A percentile compares a stretch with the other conserved stretches of the same genome.
phyloP scores from a whole-genome alignment of 2,329 filamentous ascomycete species.

The Cytospora schulzeri region DNA sequence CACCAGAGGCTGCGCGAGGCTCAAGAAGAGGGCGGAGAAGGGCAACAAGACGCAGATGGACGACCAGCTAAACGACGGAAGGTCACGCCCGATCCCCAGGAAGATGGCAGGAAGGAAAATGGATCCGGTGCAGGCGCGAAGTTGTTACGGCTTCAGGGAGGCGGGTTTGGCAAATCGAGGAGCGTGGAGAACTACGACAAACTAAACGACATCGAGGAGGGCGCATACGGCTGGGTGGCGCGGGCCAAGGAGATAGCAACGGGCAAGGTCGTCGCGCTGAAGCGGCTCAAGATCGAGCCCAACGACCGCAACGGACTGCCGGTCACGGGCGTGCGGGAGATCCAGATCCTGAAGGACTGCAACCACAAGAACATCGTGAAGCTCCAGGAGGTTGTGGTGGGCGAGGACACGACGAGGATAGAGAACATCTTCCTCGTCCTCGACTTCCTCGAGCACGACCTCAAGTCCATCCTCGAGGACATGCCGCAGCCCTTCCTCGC shows the following conservation, averaged over 20 bases:
- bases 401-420: conserved; percentile 57
- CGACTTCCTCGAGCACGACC: conserved; percentile 96
- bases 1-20: conserved; percentile 29
- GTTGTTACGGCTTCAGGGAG: conserved; percentile 69
- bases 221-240: conserved; percentile 93
- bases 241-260: conserved; percentile 74
- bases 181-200: conserved; percentile 88
- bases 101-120: conserved; percentile 32
- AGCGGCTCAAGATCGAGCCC: conserved; percentile 87
- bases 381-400: conserved; percentile 82
- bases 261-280: conserved; percentile 83
- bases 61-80: conserved; percentile 65
- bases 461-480: conserved; percentile 88
- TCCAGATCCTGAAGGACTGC: conserved; percentile 83
- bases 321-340: conserved; percentile 90
- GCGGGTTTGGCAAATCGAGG: conserved; percentile 69
- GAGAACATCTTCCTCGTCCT: conserved; percentile 86
- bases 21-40: conserved; percentile 37
- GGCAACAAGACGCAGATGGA: conserved; percentile 35
- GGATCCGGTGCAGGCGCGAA: conserved; percentile 43
- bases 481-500: conserved; percentile 93
- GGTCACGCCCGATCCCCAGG: conserved; percentile 50
- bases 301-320: conserved; percentile 76
- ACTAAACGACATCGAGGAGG: conserved; percentile 96
- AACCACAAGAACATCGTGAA: conserved; percentile 80